A percentile compares a stretch with the other conserved stretches of the same genome.
Evolutionary conservation across 495 filamentous ascomycete species (phyloP).

Genomic region (Xylaria palmicola): DNA sequence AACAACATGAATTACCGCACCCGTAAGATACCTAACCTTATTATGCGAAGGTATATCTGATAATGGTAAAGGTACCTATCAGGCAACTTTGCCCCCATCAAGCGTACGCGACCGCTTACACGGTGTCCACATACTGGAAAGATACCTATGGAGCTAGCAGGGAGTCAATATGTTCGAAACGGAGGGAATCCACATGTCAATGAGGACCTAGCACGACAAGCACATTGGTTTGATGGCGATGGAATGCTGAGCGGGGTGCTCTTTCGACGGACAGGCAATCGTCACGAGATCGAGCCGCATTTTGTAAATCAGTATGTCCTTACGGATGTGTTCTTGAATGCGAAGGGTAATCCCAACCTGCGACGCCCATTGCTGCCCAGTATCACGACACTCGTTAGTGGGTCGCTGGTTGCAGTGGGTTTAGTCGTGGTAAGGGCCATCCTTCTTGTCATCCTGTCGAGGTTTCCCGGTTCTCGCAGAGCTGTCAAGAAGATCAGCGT

Average conservation of each 20-base stretch:
- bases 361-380: conserved; percentile 57
- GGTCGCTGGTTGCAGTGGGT: conserved; percentile 44
- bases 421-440: conserved; percentile 50
- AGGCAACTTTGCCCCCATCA: conserved; percentile 65
- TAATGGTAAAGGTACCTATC: conserved; percentile 42
- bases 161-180: conserved; percentile 68
- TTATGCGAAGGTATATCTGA: not conserved
- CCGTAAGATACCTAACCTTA: conserved; percentile 3
- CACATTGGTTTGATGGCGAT: conserved; percentile 72
- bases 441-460: conserved; percentile 52
- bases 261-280: conserved; percentile 40
- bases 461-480: conserved; percentile 51
- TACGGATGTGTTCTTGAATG: conserved; percentile 59
- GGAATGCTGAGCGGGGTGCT: conserved; percentile 66
- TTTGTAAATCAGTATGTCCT: conserved; percentile 66
- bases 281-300: conserved; percentile 44
- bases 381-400: conserved; percentile 59
- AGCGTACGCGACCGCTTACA: conserved; percentile 45
- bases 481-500: conserved; percentile 61
- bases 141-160: conserved; percentile 59
- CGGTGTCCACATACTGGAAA: conserved; percentile 52
- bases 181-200: conserved; percentile 66
- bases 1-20: not conserved
- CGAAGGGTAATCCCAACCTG: conserved; percentile 40
- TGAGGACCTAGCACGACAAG: conserved; percentile 51